Evolutionary conservation across 148 eudicot species (phyloP).

Genomic region (Nepenthes gracilis): DNA sequence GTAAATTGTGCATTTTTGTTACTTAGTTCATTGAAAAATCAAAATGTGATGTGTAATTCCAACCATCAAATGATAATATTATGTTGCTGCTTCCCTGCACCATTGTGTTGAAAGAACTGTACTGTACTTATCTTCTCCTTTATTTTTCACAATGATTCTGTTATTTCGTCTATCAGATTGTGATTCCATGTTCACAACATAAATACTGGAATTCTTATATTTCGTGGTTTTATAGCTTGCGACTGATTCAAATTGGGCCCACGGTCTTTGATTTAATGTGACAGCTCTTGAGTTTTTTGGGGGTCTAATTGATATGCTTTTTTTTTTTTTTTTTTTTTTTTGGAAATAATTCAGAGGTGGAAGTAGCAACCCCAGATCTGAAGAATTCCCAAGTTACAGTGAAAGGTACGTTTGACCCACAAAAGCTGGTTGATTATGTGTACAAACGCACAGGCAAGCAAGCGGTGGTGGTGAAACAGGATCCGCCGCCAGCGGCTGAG

Average conservation of each 20-base stretch:
- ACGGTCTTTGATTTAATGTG: background rate
- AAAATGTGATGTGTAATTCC: too few species aligned
- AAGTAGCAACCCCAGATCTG: slow-evolving; percentile 74
- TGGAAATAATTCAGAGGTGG: slow-evolving; percentile 40
- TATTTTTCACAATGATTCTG: too few species aligned
- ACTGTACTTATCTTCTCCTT: too few species aligned
- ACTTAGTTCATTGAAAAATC: too few species aligned
- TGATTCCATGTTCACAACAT: too few species aligned
- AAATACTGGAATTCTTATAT: background rate
- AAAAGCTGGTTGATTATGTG: slow-evolving; percentile 52
- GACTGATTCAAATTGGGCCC: background rate
- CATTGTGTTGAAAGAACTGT: too few species aligned
- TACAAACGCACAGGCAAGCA: slow-evolving; percentile 78
- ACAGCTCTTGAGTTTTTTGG: background rate
- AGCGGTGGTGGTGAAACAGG: slow-evolving; percentile 52
- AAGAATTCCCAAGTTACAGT: slow-evolving; percentile 85
- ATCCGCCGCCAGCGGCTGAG: slow-evolving; percentile 22
- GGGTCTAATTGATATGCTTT: background rate
- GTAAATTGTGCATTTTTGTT: too few species aligned
- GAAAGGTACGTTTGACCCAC: slow-evolving; percentile 58
- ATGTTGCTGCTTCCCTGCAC: too few species aligned
- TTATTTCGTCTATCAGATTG: too few species aligned
- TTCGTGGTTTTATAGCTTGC: background rate
- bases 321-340: background rate
- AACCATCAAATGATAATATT: too few species aligned